Evolutionary conservation across 164 flowering plant species (phyloP).

Genomic region (Dillenia turbinata): DNA sequence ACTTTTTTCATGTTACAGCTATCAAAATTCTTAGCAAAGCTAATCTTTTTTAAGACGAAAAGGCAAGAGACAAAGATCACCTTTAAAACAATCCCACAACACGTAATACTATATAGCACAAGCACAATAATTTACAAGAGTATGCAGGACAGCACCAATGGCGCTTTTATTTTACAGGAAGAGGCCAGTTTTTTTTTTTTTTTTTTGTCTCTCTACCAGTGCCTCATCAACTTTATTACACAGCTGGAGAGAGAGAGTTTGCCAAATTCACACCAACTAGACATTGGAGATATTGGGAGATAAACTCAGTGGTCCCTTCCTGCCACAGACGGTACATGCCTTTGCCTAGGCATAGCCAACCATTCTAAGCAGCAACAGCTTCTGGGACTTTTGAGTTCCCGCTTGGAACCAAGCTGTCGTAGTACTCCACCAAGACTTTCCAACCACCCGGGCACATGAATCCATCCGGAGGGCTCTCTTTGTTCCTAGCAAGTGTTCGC

Average conservation of each 20-base stretch:
- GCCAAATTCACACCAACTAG: conserved; percentile 4
- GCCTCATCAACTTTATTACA: conserved; percentile 21
- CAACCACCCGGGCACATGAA: conserved; percentile 98
- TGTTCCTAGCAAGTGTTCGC: conserved; percentile 84
- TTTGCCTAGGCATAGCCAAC: not conserved
- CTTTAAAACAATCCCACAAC: too few species aligned
- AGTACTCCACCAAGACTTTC: conserved; percentile 86
- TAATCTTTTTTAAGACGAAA: too few species aligned
- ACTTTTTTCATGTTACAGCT: too few species aligned
- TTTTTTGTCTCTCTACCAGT: conserved; percentile 12
- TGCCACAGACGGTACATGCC: conserved; percentile 11
- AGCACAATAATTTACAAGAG: too few species aligned
- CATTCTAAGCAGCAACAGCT: conserved; percentile 48
- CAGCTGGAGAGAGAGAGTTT: conserved; percentile 16
- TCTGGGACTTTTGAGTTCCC: conserved; percentile 51
- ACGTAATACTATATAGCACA: too few species aligned
- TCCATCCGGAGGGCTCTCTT: conserved; percentile 87
- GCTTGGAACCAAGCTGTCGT: conserved; percentile 53
- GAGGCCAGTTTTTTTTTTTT: not conserved
- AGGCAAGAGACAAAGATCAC: too few species aligned
- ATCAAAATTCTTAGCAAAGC: too few species aligned
- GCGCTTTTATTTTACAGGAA: too few species aligned
- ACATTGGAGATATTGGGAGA: conserved; percentile 14
- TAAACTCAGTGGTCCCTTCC: conserved; percentile 22
- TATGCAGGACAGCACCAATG: too few species aligned